Conservation (phyloP, 345 rosid species). For the Eutrema yunnanense region DNA sequence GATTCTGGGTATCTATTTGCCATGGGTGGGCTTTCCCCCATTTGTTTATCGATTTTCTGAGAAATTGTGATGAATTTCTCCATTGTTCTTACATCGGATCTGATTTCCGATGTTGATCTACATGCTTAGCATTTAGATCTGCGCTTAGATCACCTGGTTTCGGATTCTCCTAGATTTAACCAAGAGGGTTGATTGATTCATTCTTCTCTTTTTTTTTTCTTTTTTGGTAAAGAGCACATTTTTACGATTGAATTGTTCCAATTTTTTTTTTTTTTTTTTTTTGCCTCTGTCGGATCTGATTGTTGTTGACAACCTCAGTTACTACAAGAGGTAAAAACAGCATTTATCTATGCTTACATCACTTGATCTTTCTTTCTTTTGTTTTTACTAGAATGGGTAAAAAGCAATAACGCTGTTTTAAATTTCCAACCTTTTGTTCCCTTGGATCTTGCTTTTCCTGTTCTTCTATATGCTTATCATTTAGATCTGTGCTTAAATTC, state of each 20-base stretch:
- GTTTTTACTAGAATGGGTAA: background rate
- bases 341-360: conserved; percentile 14
- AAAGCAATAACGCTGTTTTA: background rate
- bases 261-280: background rate
- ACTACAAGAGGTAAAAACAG: background rate
- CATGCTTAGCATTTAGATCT: conserved; percentile 21
- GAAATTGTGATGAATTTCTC: too few species aligned
- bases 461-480: background rate
- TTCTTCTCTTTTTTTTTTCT: background rate
- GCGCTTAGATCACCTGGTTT: background rate
- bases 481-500: background rate
- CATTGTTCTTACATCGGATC: conserved; percentile 13
- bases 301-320: background rate
- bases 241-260: background rate
- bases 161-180: background rate
- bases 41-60: background rate
- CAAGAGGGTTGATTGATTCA: background rate
- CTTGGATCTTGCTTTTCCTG: background rate
- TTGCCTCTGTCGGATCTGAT: conserved; percentile 6
- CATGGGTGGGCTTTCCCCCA: background rate
- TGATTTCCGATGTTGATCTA: background rate
- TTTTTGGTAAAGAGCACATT: background rate
- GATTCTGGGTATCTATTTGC: background rate
- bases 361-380: background rate
- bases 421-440: background rate